Conservation (phyloP, 2,329 filamentous ascomycete species). For the Aspergillus oerlinghausenensis region DNA sequence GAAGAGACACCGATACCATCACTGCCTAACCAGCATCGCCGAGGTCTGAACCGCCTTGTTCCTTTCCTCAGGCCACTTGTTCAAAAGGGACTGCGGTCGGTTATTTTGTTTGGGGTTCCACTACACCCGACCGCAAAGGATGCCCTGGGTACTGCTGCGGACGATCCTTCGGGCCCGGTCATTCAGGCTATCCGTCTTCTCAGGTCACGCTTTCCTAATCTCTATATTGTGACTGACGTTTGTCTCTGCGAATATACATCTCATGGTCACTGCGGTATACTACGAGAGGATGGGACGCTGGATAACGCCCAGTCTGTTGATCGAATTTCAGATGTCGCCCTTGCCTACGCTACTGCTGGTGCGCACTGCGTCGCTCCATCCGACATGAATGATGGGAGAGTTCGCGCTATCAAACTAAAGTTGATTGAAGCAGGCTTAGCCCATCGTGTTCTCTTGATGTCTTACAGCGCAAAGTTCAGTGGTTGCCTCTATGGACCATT, state of each 20-base stretch:
- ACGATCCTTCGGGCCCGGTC: constrained; percentile 89
- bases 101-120: constrained; percentile 94
- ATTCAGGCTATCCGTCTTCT: constrained; percentile 82
- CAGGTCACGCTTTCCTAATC: constrained; percentile 76
- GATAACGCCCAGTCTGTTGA: constrained; percentile 94
- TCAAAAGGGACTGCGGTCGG: constrained; percentile 82
- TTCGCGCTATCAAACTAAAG: constrained; percentile 96
- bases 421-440: constrained; percentile 91
- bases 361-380: constrained; percentile 96
- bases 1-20: constrained; percentile 88
- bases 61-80: constrained; percentile 82
- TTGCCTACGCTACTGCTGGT: constrained; percentile 91
- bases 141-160: constrained; percentile 82
- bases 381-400: constrained; percentile 98
- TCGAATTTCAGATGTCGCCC: constrained; percentile 93
- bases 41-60: constrained; percentile 79
- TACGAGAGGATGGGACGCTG: constrained; percentile 84
- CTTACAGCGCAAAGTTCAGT: constrained; percentile 95
- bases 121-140: constrained; percentile 78
- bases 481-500: constrained; percentile 96
- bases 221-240: constrained; percentile 90
- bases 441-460: constrained; percentile 91
- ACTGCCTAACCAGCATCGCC: constrained; percentile 82
- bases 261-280: constrained; percentile 94
- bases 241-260: constrained; percentile 98